These are phyloP conservation scores for Cutaneotrichosporon dermatis DNA, from an alignment of 1,284 basidiomycete genomes.

Conservation along the genomic window DNA sequence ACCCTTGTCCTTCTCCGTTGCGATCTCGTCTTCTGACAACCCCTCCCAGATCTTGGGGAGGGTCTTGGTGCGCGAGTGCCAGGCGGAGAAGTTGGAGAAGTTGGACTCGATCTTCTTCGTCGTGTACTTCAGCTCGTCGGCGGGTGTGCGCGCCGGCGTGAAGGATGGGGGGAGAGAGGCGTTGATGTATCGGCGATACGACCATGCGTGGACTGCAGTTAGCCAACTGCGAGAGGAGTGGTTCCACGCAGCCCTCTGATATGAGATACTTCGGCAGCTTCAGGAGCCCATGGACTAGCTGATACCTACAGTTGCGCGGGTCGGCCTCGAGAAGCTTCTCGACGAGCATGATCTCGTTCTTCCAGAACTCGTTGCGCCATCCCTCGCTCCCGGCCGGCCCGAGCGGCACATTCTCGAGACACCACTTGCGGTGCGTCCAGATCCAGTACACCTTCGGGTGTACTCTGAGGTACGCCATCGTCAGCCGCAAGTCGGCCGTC, in stretches of 20 bases:
- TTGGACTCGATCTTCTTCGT: slow-evolving; percentile 86
- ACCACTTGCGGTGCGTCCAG: slow-evolving; percentile 95
- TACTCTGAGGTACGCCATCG: slow-evolving; percentile 68
- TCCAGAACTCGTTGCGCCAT: slow-evolving; percentile 75
- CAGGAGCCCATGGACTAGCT: too few species aligned
- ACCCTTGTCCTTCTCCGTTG: slow-evolving; percentile 64
- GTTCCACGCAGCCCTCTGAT: too few species aligned
- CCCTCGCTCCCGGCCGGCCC: slow-evolving; percentile 56
- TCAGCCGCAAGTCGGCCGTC: slow-evolving; percentile 70
- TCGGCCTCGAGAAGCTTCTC: slow-evolving; percentile 86
- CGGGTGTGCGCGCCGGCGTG: slow-evolving; percentile 44
- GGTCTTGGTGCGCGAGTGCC: slow-evolving; percentile 93
- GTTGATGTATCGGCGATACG: slow-evolving; percentile 79
- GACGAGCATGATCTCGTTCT: slow-evolving; percentile 73
- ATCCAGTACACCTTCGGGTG: slow-evolving; percentile 95
- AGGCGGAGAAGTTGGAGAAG: slow-evolving; percentile 97
- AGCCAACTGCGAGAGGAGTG: too few species aligned
- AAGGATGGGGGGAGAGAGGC: slow-evolving; percentile 58
- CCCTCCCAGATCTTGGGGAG: slow-evolving; percentile 64
- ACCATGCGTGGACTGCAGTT: slow-evolving; percentile 78
- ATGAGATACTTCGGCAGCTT: too few species aligned
- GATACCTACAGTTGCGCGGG: slow-evolving; percentile 74
- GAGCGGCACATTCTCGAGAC: slow-evolving; percentile 72
- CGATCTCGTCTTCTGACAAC: slow-evolving; percentile 54
- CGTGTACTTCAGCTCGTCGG: slow-evolving; percentile 72